phyloP scores from a whole-genome alignment of 345 rosid species.

The Anastatica hierochuntica region DNA sequence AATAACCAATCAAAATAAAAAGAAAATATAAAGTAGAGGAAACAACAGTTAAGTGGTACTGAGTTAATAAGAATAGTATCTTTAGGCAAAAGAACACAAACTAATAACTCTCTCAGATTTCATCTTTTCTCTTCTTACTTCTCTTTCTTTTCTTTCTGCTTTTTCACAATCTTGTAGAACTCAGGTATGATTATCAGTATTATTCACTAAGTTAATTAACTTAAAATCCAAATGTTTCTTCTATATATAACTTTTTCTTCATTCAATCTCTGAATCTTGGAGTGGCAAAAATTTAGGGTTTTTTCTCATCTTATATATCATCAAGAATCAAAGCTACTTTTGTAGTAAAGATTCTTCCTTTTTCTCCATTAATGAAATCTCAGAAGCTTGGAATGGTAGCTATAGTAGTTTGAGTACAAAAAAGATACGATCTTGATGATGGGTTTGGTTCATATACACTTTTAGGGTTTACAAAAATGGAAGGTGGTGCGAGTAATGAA shows the following conservation, averaged over 20 bases:
- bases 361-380: not conserved
- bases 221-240: not conserved
- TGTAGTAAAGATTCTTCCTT: not conserved
- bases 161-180: not conserved
- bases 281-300: not conserved
- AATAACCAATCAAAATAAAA: constrained; percentile 20
- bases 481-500: constrained; percentile 22
- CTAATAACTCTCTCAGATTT: not conserved
- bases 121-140: constrained; percentile 12
- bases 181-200: constrained; percentile 4
- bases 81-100: not conserved
- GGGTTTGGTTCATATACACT: not conserved
- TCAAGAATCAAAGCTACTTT: too few relatives aligned
- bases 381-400: not conserved
- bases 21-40: constrained; percentile 22
- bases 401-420: not conserved
- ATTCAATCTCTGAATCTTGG: not conserved
- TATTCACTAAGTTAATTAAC: not conserved
- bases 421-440: not conserved
- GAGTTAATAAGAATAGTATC: constrained; percentile 2
- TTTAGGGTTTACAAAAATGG: constrained; percentile 18
- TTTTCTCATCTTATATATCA: too few relatives aligned
- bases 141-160: too few relatives aligned
- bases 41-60: constrained; percentile 30
- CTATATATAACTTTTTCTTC: not conserved